A percentile compares a stretch with the other conserved stretches of the same genome.
Evolutionary conservation across 371 early-diverging fungal genomes (phyloP).

Genomic region (Mucor racemosus): DNA sequence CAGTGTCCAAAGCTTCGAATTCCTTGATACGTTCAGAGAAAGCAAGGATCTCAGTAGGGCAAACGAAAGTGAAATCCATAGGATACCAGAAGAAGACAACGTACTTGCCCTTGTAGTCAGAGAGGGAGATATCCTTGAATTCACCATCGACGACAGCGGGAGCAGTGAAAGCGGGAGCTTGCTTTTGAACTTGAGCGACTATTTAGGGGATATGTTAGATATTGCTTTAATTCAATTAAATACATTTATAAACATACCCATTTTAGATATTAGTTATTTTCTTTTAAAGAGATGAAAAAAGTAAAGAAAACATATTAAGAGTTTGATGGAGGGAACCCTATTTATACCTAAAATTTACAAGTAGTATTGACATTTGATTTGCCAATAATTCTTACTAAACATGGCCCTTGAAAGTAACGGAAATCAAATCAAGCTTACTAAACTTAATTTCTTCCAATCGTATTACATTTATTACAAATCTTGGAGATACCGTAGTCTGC

Average conservation of each 20-base stretch:
- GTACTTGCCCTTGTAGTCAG: slow-evolving; percentile 86
- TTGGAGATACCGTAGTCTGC: neutral
- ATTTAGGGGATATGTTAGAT: neutral
- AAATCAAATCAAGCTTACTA: slow-evolving; percentile 18
- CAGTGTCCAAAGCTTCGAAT: slow-evolving; percentile 68
- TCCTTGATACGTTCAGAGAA: slow-evolving; percentile 70
- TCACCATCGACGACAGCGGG: slow-evolving; percentile 76
- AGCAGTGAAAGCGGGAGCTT: slow-evolving; percentile 81
- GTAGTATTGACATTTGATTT: slow-evolving; percentile 7
- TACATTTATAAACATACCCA: slow-evolving; percentile 19
- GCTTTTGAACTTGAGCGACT: slow-evolving; percentile 52
- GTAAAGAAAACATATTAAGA: neutral
- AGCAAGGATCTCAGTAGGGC: slow-evolving; percentile 76
- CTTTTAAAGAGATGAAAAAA: neutral
- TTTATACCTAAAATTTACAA: slow-evolving; percentile 1
- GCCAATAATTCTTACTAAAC: slow-evolving; percentile 9
- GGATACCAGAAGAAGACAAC: slow-evolving; percentile 57
- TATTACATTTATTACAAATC: slow-evolving; percentile 1
- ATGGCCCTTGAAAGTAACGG: neutral
- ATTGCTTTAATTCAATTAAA: neutral
- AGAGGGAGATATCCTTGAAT: slow-evolving; percentile 80
- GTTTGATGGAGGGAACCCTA: slow-evolving; percentile 1
- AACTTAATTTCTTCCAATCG: slow-evolving; percentile 5
- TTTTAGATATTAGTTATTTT: slow-evolving; percentile 12
- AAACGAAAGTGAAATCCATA: slow-evolving; percentile 62